A percentile compares a stretch with the other conserved stretches of the same genome.
Evolutionary conservation across 1,284 basidiomycete species (phyloP).

Genomic region (Marasmius oreades): DNA sequence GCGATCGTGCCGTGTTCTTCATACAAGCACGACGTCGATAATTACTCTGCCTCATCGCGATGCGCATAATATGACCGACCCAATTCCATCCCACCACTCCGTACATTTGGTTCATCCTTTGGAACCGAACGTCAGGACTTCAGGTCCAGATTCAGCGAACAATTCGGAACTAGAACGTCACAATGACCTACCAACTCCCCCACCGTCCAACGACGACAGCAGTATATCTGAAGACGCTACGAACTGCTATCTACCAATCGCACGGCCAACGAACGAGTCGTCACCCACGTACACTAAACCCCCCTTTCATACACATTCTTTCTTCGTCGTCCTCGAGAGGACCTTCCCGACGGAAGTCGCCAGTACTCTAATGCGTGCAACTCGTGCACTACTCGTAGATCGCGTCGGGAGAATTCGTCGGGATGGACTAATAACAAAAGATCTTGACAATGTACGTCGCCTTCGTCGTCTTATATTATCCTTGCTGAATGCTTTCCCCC

Average conservation of each 20-base stretch:
- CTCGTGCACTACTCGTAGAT: conserved; percentile 75
- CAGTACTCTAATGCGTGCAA: conserved; percentile 83
- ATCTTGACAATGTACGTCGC: conserved; percentile 83
- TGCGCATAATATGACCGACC: conserved; percentile 17
- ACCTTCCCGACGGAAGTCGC: conserved; percentile 71
- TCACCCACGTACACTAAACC: conserved; percentile 40
- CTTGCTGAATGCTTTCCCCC: conserved; percentile 8
- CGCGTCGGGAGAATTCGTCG: conserved; percentile 72
- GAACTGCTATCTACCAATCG: not conserved
- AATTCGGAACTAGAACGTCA: not conserved
- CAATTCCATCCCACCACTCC: not conserved
- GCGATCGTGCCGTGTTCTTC: conserved; percentile 21
- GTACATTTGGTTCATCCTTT: not conserved
- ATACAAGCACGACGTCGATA: conserved; percentile 14
- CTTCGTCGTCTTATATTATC: not conserved
- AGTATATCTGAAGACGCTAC: not conserved
- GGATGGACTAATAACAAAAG: conserved; percentile 78
- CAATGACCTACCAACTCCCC: conserved; percentile 10
- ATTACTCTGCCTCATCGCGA: conserved; percentile 17
- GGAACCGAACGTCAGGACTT: not conserved
- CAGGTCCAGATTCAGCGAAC: conserved; percentile 11
- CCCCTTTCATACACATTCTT: conserved; percentile 60
- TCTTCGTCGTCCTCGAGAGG: conserved; percentile 64
- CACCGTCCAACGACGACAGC: not conserved
- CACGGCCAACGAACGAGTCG: not conserved